Base-by-base conservation (phyloP, 305 asterid species). In the Fraxinus angustifolia region DNA sequence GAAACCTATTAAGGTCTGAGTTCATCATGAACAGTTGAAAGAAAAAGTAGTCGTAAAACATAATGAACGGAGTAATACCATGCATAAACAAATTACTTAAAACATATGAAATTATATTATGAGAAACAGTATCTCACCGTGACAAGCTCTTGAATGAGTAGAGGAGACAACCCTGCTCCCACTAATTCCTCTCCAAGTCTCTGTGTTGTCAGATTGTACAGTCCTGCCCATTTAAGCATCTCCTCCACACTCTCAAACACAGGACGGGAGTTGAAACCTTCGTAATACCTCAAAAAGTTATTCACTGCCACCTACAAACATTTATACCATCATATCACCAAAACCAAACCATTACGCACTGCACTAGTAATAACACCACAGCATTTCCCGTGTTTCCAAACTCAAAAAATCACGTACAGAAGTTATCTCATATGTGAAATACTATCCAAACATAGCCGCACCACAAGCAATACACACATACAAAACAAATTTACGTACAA, bases 211-310 rank as follows among this genome's bases (percentile, higher is more conserved):
- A 94, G 87, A 87, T 92, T 84, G 87, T 87, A 92, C 12, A 96
- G 86, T 80, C 93, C 97, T 12, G 98, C 91, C 99, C 99, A 96
- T 87, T 89, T 92, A 70, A 94, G 98, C 98, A 96, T 94, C 80
- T 81, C 93, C 82, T 94, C 98, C 77, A 94, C 95, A 67, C 81
- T 92, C 87, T 82, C 89, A 81, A 96, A 96, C 86, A 90, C 89
- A 0, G 99, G 98, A 53, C 99, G 91, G 60, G 90, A 81, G 86
- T 91, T 96, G 19, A 91, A 72, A 82, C 75, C 89, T 78, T 91
- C 86, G 75, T 96, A 96, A 82, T 89, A 96, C 91, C 84, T 96
- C 86, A 93, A 79, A 80, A 96, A 96, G 6, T 77, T 82, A 77
- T 87, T 58, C 76, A 96, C 85, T 1, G 91, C 84, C 65, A 17